phyloP scores from a whole-genome alignment of 2,329 filamentous ascomycete genomes.

The Xylaria sp. region DNA sequence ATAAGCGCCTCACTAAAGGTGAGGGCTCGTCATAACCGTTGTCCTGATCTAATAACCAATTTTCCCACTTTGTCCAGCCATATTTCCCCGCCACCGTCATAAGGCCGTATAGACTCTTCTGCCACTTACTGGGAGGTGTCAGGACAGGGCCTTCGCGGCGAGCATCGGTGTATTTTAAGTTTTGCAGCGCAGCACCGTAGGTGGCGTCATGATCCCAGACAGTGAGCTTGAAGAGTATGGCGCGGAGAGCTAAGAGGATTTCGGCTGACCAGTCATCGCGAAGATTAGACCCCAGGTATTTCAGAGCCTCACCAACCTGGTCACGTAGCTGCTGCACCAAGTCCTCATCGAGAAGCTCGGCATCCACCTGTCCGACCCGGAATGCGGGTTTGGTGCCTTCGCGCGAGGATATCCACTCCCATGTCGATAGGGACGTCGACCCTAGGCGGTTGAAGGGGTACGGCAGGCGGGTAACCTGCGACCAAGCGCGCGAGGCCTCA shows the following conservation, averaged over 20 bases:
- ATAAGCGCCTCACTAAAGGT: conserved; percentile 61
- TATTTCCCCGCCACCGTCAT: conserved; percentile 88
- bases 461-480: conserved; percentile 62
- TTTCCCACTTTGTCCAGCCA: conserved; percentile 90
- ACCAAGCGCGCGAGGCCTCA: conserved; percentile 59
- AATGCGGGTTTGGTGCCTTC: conserved; percentile 85
- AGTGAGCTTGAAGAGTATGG: conserved; percentile 88
- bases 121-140: conserved; percentile 74
- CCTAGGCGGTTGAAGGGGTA: conserved; percentile 67
- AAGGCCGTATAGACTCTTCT: conserved; percentile 84
- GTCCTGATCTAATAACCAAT: conserved; percentile 78
- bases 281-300: conserved; percentile 77
- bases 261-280: conserved; percentile 88
- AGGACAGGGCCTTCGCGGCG: conserved; percentile 67
- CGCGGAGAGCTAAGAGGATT: conserved; percentile 77
- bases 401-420: conserved; percentile 74
- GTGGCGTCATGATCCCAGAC: conserved; percentile 97
- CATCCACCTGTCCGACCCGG: conserved; percentile 93
- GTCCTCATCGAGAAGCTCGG: conserved; percentile 93
- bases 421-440: conserved; percentile 56
- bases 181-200: conserved; percentile 92
- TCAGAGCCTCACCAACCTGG: conserved; percentile 86
- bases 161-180: conserved; percentile 87
- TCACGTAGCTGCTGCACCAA: conserved; percentile 81
- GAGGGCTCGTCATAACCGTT: conserved; percentile 72